These are phyloP conservation scores for Poterioochromonas sp. DNA, from an alignment of 352 stramenopile species.

Conservation along the genomic window DNA sequence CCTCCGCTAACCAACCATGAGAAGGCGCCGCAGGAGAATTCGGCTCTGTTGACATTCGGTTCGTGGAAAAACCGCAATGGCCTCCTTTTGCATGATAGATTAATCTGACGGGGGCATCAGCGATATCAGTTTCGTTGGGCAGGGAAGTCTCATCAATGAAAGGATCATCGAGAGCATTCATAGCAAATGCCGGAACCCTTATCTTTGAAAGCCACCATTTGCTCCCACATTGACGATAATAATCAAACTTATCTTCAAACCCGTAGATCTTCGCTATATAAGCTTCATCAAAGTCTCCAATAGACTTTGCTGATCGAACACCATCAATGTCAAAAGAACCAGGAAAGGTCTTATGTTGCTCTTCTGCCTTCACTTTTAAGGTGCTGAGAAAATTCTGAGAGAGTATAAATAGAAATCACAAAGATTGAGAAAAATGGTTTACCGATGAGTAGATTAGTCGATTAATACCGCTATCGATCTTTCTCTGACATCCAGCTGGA, in stretches of 20 bases:
- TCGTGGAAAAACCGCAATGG: constrained; percentile 9
- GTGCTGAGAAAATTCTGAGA: constrained; percentile 31
- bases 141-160: constrained; percentile 9
- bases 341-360: neutral
- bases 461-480: neutral
- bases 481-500: too few relatives aligned
- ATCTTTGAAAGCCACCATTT: neutral
- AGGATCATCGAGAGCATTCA: constrained; percentile 20
- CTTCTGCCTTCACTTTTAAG: constrained; percentile 12
- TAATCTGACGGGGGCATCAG: neutral
- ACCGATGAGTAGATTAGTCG: neutral
- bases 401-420: too few relatives aligned
- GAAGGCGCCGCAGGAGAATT: neutral
- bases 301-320: neutral
- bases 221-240: neutral
- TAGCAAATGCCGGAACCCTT: neutral
- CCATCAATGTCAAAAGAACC: constrained; percentile 23
- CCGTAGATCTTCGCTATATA: constrained; percentile 1
- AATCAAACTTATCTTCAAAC: constrained; percentile 22
- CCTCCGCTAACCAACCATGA: constrained; percentile 23
- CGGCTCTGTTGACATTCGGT: too few relatives aligned
- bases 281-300: constrained; percentile 22
- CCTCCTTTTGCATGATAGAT: constrained; percentile 5
- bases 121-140: neutral
- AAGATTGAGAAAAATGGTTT: too few relatives aligned